Percentiles rank a stretch among this genome's conserved stretches.
Conservation (phyloP, 176 grass and related monocot genomes). For the Avena insularis region DNA sequence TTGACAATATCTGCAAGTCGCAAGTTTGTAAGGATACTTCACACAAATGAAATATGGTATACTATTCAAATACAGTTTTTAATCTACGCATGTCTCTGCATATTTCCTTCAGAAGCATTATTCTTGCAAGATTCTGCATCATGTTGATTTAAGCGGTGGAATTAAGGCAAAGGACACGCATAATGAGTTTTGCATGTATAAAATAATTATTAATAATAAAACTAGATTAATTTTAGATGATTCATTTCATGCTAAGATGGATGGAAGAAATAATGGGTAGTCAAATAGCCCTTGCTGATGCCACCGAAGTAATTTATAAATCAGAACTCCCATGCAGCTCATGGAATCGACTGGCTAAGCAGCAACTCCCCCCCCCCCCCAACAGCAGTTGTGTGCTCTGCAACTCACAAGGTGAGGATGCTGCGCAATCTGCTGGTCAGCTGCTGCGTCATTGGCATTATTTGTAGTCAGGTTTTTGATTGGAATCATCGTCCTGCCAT, state of each 20-base stretch:
- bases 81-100: not conserved
- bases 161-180: not conserved
- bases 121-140: not conserved
- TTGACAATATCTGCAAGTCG: conserved; percentile 80
- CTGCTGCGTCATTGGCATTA: not conserved
- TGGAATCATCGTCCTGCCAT: not conserved
- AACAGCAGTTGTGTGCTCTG: not conserved
- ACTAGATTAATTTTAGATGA: not conserved
- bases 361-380: not conserved
- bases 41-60: not conserved
- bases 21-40: conserved; percentile 17
- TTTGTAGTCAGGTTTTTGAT: not conserved
- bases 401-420: not conserved
- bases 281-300: not conserved
- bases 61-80: not conserved
- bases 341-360: not conserved
- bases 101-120: not conserved
- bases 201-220: not conserved
- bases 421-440: not conserved
- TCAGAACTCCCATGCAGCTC: not conserved
- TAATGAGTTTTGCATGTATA: not conserved
- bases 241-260: not conserved
- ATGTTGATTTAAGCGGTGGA: not conserved
- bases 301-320: not conserved
- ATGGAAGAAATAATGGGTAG: not conserved